Evolutionary conservation across 352 stramenopile genomes (phyloP), one percentile per base, ranked within the genome.

Genomic region (Phytophthora syringae): DNA sequence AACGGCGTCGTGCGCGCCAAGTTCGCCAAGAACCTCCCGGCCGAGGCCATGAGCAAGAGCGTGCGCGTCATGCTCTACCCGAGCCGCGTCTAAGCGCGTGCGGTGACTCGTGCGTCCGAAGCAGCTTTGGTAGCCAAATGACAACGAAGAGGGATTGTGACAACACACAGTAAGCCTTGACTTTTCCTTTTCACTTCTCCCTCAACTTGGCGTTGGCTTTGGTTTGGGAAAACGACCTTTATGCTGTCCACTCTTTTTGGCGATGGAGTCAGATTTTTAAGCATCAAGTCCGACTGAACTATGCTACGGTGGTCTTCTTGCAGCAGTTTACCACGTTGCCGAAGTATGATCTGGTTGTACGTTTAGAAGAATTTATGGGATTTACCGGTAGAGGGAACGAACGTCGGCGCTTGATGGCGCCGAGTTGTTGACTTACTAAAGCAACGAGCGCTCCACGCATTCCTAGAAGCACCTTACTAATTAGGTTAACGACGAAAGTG

Each of bases 1-100:
- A 99, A 99, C 82, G 98, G 98, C 62, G 92, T 99, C 53, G 97
- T 99, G 39, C 95, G 96, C 61, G 98, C 97, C 79, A 99, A 99
- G 90, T 99, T 99, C 91, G 74, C 88, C 71, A 97, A 96, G 79
- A 99, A 99, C 82, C 91, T 99, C 60, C 97, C 97, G 50, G 92
- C 93, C 54, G 86, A 94, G 71, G 90, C 97, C 69, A 99, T 99
- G 74, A 98, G 97, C 78, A 92, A 90, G 75, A 94, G 88, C 60
- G 97, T 99, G 53, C 92, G 97, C 76, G 94, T 99, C 74, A 99
- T 99, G 97, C 95, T 99, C 59, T 99, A 99, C 89, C 98, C 98
- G 62, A 98, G 90, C 77, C 92, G 90, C 77, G 96, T 99, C 69
- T 99, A 99, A 74, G 57, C 55, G 34, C 58, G 39, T 64, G 21